These are phyloP conservation scores for Tolypocladium inflatum DNA, from an alignment of 2,329 filamentous ascomycete species.

Conservation along the genomic window DNA sequence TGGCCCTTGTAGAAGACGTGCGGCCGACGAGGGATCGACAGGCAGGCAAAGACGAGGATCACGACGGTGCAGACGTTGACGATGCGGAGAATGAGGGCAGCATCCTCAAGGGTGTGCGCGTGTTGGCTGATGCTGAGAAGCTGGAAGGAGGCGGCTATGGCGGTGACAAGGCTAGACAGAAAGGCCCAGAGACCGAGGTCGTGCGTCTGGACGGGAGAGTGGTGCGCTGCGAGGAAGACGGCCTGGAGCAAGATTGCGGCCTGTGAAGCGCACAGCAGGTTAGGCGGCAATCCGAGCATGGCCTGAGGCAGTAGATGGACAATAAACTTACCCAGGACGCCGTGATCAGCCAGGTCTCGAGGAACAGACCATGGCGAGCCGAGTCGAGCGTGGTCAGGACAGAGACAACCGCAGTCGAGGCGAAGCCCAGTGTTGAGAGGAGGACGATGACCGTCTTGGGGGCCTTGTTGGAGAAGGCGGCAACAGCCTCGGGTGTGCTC, in stretches of 20 bases:
- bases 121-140: constrained; percentile 24
- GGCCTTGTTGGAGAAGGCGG: constrained; percentile 50
- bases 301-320: not conserved
- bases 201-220: constrained; percentile 42
- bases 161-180: constrained; percentile 35
- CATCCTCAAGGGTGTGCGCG: constrained; percentile 22
- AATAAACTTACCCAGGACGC: constrained; percentile 51
- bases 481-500: constrained; percentile 53
- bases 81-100: constrained; percentile 34
- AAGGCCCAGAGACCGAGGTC: constrained; percentile 42
- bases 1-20: constrained; percentile 51
- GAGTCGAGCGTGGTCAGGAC: constrained; percentile 37
- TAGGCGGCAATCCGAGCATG: not conserved
- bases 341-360: constrained; percentile 51
- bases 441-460: constrained; percentile 46
- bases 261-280: constrained; percentile 21
- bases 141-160: constrained; percentile 34
- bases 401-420: constrained; percentile 45
- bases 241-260: constrained; percentile 42
- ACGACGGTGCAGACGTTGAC: constrained; percentile 35
- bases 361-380: constrained; percentile 26
- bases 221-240: constrained; percentile 35
- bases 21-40: constrained; percentile 57
- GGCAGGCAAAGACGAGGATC: constrained; percentile 34
- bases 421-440: constrained; percentile 43